A percentile compares a stretch with the other conserved stretches of the same genome.
phyloP scores from a whole-genome alignment of 2,329 filamentous ascomycete species.

The Tolypocladium cylindrosporum region DNA sequence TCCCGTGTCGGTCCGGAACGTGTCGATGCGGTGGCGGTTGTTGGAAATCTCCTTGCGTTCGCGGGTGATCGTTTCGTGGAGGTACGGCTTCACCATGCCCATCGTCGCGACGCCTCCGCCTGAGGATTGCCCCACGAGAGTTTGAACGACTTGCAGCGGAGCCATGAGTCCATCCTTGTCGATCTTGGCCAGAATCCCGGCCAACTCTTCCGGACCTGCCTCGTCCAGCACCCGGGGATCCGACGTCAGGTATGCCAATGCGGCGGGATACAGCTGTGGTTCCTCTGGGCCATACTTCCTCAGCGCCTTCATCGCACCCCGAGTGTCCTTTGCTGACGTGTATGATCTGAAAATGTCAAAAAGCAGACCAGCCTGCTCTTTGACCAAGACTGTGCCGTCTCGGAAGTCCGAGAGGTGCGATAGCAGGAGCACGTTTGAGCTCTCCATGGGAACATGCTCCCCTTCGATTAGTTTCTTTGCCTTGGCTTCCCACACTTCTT shows the following conservation, averaged over 20 bases:
- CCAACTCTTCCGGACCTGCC: slow-evolving; percentile 72
- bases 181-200: slow-evolving; percentile 72
- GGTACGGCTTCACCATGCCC: slow-evolving; percentile 92
- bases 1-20: slow-evolving; percentile 76
- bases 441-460: slow-evolving; percentile 76
- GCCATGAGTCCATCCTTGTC: slow-evolving; percentile 89
- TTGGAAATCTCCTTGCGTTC: slow-evolving; percentile 75
- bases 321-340: slow-evolving; percentile 83
- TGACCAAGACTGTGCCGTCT: slow-evolving; percentile 83
- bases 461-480: slow-evolving; percentile 82
- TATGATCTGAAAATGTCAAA: slow-evolving; percentile 97
- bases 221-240: slow-evolving; percentile 72
- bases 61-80: slow-evolving; percentile 77
- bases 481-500: slow-evolving; percentile 78
- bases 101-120: slow-evolving; percentile 70
- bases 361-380: slow-evolving; percentile 82
- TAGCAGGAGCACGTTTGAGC: slow-evolving; percentile 84
- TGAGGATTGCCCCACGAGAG: slow-evolving; percentile 54
- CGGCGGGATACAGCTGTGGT: slow-evolving; percentile 84
- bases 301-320: slow-evolving; percentile 79
- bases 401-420: slow-evolving; percentile 87
- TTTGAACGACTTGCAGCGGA: slow-evolving; percentile 91
- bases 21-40: slow-evolving; percentile 72
- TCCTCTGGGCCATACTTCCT: slow-evolving; percentile 87
- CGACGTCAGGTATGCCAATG: slow-evolving; percentile 87